Evolutionary conservation across 768 basidiomycete genomes (phyloP).

Genomic region (Psilocybe subaeruginosa): DNA sequence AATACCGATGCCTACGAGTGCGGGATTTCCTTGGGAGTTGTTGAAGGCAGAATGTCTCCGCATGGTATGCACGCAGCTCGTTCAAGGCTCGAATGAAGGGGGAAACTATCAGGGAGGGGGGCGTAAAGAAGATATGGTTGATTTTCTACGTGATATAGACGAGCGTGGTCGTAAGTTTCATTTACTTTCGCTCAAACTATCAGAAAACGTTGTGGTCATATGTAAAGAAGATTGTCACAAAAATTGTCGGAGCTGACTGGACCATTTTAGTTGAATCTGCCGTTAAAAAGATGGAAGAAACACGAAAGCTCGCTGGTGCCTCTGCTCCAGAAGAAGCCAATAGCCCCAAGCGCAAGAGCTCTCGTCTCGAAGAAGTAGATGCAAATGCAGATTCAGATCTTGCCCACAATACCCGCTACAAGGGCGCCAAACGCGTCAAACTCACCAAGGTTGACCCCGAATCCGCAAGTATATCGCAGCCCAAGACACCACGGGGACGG

Average conservation of each 20-base stretch:
- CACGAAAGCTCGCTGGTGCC: slow-evolving; percentile 3
- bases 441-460: slow-evolving; percentile 13
- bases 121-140: slow-evolving; percentile 29
- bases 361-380: slow-evolving; percentile 9
- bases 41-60: slow-evolving; percentile 30
- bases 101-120: slow-evolving; percentile 5
- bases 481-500: slow-evolving; percentile 7
- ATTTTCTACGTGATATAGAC: slow-evolving; percentile 25
- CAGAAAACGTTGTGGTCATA: too few relatives aligned
- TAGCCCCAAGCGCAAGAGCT: slow-evolving; percentile 7
- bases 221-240: background rate
- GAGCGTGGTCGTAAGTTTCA: slow-evolving; percentile 23
- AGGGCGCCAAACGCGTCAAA: slow-evolving; percentile 29
- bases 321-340: slow-evolving; percentile 2
- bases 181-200: background rate
- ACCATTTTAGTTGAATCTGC: slow-evolving; percentile 19
- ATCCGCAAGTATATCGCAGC: background rate
- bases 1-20: background rate
- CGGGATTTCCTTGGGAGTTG: slow-evolving; percentile 26
- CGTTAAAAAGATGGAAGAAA: slow-evolving; percentile 6
- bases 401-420: slow-evolving; percentile 28
- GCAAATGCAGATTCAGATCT: slow-evolving; percentile 17
- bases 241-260: background rate
- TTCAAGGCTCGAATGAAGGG: slow-evolving; percentile 17
- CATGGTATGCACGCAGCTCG: slow-evolving; percentile 24